A percentile compares a stretch with the other conserved stretches of the same genome.
Conservation (phyloP, 1,284 basidiomycete genomes). For the Tilletia walkeri region DNA sequence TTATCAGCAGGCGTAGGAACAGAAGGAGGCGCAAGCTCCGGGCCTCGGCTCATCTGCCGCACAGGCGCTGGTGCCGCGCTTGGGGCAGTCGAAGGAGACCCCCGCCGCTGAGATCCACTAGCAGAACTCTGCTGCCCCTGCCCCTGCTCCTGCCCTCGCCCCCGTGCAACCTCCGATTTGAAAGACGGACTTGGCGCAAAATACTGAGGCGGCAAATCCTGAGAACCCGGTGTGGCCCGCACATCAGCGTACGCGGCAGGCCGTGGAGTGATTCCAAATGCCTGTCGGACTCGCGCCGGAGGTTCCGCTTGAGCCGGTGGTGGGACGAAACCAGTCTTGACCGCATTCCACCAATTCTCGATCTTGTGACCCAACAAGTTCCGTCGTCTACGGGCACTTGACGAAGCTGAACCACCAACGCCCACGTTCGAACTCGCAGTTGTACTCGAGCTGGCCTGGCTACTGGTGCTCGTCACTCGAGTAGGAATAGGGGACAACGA, state of each 20-base stretch:
- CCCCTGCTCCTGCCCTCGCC: too few species aligned
- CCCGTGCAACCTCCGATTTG: too few species aligned
- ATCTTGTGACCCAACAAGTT: slow-evolving; percentile 47
- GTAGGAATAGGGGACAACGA: slow-evolving; percentile 44
- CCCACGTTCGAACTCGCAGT: not conserved
- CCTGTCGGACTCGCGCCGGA: not conserved
- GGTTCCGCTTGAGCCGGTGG: slow-evolving; percentile 1
- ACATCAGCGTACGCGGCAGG: not conserved
- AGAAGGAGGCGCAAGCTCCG: not conserved
- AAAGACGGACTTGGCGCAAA: not conserved
- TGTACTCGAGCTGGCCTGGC: slow-evolving; percentile 1
- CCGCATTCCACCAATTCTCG: slow-evolving; percentile 52
- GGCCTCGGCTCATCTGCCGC: not conserved
- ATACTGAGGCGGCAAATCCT: not conserved
- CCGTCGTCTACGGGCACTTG: slow-evolving; percentile 28
- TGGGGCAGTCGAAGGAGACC: not conserved
- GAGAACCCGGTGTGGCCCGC: not conserved
- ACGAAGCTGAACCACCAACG: not conserved
- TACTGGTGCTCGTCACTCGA: slow-evolving; percentile 26
- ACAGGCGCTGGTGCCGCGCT: not conserved
- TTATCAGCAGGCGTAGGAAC: not conserved
- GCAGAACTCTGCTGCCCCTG: not conserved
- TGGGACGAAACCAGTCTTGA: slow-evolving; percentile 46
- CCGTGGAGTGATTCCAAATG: not conserved
- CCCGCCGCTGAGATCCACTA: not conserved